A percentile compares a stretch with the other conserved stretches of the same genome.
These are phyloP conservation scores for Manihot esculenta DNA, from an alignment of 441 rosid species.

Conservation along the genomic window DNA sequence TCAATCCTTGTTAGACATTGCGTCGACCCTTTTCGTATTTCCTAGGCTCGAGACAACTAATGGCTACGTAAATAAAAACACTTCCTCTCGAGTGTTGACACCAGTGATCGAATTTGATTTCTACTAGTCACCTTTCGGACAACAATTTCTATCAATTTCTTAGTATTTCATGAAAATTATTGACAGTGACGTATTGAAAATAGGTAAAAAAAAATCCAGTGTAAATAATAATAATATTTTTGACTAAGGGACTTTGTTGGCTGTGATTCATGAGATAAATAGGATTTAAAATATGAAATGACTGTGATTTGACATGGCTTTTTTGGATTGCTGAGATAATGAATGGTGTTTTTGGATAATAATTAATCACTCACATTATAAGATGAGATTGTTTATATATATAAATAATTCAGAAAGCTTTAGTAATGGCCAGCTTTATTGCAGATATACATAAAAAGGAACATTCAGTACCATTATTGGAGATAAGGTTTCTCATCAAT, in stretches of 20 bases:
- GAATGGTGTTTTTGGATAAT: too few relatives aligned
- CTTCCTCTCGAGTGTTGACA: too few relatives aligned
- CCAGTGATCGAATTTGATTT: too few relatives aligned
- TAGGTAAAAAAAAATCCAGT: too few relatives aligned
- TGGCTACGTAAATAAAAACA: too few relatives aligned
- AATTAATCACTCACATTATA: too few relatives aligned
- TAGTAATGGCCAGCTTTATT: not conserved
- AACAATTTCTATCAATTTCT: too few relatives aligned
- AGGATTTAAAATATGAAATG: constrained; percentile 10
- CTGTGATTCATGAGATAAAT: constrained; percentile 24
- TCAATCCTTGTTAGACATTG: not conserved
- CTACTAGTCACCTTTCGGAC: too few relatives aligned
- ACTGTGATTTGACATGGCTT: constrained; percentile 23
- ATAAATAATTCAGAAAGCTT: not conserved
- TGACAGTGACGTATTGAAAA: too few relatives aligned
- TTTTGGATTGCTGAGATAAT: constrained; percentile 4
- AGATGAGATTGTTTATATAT: not conserved
- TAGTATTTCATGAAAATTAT: too few relatives aligned
- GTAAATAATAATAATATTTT: too few relatives aligned
- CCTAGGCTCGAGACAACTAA: not conserved
- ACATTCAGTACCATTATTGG: not conserved
- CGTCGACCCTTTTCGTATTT: not conserved
- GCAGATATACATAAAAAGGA: not conserved
- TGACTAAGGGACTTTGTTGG: constrained; percentile 27
- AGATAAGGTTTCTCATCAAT: constrained; percentile 21